Base-by-base conservation (phyloP, 352 stramenopile species). In the Phytophthora crassamura region DNA sequence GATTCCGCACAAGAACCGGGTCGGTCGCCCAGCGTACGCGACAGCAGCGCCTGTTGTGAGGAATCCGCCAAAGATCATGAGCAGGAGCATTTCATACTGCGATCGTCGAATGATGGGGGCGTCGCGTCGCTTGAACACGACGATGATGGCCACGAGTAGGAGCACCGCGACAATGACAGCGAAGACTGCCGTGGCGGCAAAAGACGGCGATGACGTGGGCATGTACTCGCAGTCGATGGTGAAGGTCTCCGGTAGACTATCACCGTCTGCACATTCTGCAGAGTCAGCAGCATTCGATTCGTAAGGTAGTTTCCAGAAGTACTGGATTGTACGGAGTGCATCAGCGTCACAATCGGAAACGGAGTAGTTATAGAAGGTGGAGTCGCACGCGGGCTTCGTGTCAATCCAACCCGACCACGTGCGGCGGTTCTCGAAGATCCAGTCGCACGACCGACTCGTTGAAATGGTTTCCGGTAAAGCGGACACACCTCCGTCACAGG, bases 391-490 rank as follows among this genome's bases (percentile, higher is more conserved):
- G 0, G 76, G 74, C 25, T 74, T 75, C 1, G 16, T 49, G 4
- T 45, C 47, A n/a, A 81, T 68, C 79, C 79, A 88, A 3, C 25
- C 25, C 2, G 65, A 47, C 79, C 77, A 88, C 1, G 35, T 53
- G 3, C 49, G 51, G 2, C 34, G 39, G 7, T 67, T 72, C 10
- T 61, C 61, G 10, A 41, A 30, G 7, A 86, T 58, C 80, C 80
- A 88, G 5, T 75, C 72, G 40, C 80, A 86, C 11, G 76, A 83
- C 0, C 72, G 74, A 35, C 74, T 88, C 3, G 74, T 85, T 12
- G 16, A 10, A 3, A 84, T 60, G 0, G 71, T 42, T 0, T 33
- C 47, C 1, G 80, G 80, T 2, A 82, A 43, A 15, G 16, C 34
- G 2, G 47, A 10, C 12, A 78, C 49, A 2, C 74, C 74, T 15